phyloP scores from a whole-genome alignment of 1,284 basidiomycete genomes.

The Boletus holoroseus region DNA sequence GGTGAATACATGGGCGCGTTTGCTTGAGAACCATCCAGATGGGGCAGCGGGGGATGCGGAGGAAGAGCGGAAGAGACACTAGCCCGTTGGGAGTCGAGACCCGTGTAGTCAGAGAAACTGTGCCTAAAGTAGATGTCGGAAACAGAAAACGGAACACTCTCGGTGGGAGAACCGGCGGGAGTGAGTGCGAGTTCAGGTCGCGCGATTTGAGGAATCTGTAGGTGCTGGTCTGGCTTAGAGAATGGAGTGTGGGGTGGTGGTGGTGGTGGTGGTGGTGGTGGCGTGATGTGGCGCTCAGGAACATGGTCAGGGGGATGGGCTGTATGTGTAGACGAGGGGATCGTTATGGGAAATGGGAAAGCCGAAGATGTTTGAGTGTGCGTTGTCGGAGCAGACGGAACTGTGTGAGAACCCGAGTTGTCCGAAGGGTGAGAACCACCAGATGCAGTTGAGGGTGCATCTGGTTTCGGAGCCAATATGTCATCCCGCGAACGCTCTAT shows the following conservation, averaged over 20 bases:
- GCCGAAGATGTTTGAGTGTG: conserved; percentile 29
- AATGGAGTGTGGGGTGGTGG: conserved; percentile 10
- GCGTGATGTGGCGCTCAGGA: conserved; percentile 12
- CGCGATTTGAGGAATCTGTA: conserved; percentile 14
- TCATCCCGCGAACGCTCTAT: conserved; percentile 19
- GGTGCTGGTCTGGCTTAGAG: conserved; percentile 4
- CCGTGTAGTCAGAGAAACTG: conserved; percentile 45
- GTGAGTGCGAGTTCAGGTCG: conserved; percentile 23
- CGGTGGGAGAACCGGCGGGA: conserved; percentile 49
- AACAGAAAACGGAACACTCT: conserved; percentile 63
- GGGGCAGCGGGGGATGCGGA: conserved; percentile 50
- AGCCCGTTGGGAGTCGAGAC: conserved; percentile 35
- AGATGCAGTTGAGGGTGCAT: conserved; percentile 33
- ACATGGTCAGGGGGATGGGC: conserved; percentile 32
- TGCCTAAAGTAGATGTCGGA: conserved; percentile 62
- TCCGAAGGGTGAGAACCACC: conserved; percentile 30
- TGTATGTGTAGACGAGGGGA: conserved; percentile 35
- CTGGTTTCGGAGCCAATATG: conserved; percentile 21
- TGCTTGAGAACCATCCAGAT: conserved; percentile 22
- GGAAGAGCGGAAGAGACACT: conserved; percentile 40
- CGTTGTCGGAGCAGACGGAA: conserved; percentile 27
- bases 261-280: conserved; percentile 17
- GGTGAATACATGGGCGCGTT: conserved; percentile 13
- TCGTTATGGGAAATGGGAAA: conserved; percentile 42
- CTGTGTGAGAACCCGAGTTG: conserved; percentile 18